Conservation (phyloP, 768 basidiomycete species). For the Termitomyces sp. region DNA sequence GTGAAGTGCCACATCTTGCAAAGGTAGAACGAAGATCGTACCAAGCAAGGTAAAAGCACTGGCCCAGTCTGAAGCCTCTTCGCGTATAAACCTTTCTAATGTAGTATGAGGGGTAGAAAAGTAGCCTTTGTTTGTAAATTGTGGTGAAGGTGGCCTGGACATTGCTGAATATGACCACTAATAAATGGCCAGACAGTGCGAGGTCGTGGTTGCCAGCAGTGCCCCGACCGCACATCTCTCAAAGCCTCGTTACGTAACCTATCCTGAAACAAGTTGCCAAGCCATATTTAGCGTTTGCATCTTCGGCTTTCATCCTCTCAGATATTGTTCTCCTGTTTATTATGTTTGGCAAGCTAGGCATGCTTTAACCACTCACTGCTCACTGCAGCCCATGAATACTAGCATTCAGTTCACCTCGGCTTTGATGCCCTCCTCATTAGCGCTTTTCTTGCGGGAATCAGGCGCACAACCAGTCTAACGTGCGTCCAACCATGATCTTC, state of each 20-base stretch:
- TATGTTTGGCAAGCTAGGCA: constrained; percentile 63
- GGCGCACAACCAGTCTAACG: constrained; percentile 83
- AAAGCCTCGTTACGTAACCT: constrained; percentile 12
- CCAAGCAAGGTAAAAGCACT: constrained; percentile 85
- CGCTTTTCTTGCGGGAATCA: constrained; percentile 81
- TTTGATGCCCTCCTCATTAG: constrained; percentile 77
- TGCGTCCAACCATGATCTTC: constrained; percentile 31
- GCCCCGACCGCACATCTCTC: not conserved
- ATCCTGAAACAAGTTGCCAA: constrained; percentile 7
- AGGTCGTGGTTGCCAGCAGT: constrained; percentile 5
- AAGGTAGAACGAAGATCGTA: constrained; percentile 26
- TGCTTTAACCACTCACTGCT: constrained; percentile 10
- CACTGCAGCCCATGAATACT: constrained; percentile 5
- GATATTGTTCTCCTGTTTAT: not conserved
- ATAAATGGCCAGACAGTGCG: constrained; percentile 1
- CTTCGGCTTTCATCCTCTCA: not conserved
- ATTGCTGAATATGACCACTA: constrained; percentile 21
- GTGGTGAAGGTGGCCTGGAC: constrained; percentile 40
- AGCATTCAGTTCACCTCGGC: constrained; percentile 51
- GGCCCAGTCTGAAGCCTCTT: constrained; percentile 72
- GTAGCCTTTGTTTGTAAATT: constrained; percentile 38
- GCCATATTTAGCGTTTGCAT: constrained; percentile 1
- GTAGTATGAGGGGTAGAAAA: constrained; percentile 45
- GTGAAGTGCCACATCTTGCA: constrained; percentile 21
- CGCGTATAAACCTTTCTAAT: constrained; percentile 71